Percentiles rank a stretch among this genome's conserved stretches.
These are phyloP conservation scores for Linanthus parryae DNA, from an alignment of 148 eudicot genomes.

Conservation along the genomic window DNA sequence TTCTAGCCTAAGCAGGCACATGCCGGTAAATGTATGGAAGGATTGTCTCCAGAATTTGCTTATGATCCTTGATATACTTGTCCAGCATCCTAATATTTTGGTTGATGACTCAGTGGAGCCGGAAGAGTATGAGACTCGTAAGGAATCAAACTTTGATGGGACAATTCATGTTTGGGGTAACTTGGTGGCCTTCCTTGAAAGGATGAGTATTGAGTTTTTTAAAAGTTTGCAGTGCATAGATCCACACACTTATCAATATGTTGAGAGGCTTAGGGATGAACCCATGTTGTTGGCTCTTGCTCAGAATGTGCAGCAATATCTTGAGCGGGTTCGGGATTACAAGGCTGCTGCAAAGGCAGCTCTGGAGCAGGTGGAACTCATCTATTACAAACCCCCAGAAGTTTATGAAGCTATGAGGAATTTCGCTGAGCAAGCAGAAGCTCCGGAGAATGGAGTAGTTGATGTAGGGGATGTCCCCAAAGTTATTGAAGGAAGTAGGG, in stretches of 20 bases:
- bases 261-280: conserved; percentile 77
- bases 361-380: conserved; percentile 57
- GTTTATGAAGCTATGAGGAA: conserved; percentile 87
- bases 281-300: conserved; percentile 72
- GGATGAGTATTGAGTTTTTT: conserved; percentile 70
- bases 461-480: conserved; percentile 26
- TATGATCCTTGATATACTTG: conserved; percentile 59
- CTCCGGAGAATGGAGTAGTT: conserved; percentile 1
- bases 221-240: conserved; percentile 76
- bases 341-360: conserved; percentile 76
- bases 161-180: conserved; percentile 87
- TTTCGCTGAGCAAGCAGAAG: conserved; percentile 52
- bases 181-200: conserved; percentile 83
- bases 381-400: conserved; percentile 81
- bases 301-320: conserved; percentile 69
- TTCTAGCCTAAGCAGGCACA: conserved; percentile 67
- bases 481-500: too few relatives aligned
- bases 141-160: conserved; percentile 61
- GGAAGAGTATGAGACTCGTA: conserved; percentile 80
- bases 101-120: conserved; percentile 81
- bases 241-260: conserved; percentile 79
- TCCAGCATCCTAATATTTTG: conserved; percentile 63
- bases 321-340: conserved; percentile 45
- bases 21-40: conserved; percentile 86
- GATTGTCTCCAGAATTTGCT: conserved; percentile 81